Evolutionary conservation across 2,329 filamentous ascomycete genomes (phyloP).

Genomic region (Fusarium armeniacum): DNA sequence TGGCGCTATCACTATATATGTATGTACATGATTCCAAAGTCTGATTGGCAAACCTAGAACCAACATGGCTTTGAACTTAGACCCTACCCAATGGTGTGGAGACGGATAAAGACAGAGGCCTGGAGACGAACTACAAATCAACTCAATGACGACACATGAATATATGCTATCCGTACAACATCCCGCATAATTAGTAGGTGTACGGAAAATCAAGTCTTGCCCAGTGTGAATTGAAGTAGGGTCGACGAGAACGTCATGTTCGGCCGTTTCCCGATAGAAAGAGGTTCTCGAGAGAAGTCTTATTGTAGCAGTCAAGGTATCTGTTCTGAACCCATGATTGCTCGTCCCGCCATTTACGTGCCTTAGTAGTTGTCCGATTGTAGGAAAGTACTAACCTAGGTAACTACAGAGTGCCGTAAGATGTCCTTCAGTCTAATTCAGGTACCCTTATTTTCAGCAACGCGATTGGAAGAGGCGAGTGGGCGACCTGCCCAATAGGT

Average conservation of each 20-base stretch:
- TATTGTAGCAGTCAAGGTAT: neutral
- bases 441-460: slow-evolving; percentile 27
- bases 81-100: slow-evolving; percentile 12
- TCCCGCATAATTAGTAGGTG: neutral
- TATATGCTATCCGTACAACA: neutral
- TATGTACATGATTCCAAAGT: neutral
- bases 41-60: neutral
- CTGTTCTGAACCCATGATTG: slow-evolving; percentile 9
- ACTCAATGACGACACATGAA: neutral
- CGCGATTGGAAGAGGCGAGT: slow-evolving; percentile 28
- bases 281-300: neutral
- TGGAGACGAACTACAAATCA: neutral
- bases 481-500: slow-evolving; percentile 32
- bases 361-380: slow-evolving; percentile 13
- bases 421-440: slow-evolving; percentile 14
- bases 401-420: neutral
- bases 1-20: neutral
- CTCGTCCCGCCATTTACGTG: slow-evolving; percentile 28
- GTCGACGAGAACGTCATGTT: slow-evolving; percentile 15
- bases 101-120: neutral
- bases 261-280: neutral
- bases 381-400: slow-evolving; percentile 1
- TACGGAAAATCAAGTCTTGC: neutral
- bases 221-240: neutral
- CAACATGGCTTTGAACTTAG: slow-evolving; percentile 1